Percentiles rank a stretch among this genome's conserved stretches.
Conservation (phyloP, 768 basidiomycete genomes). For the Grammothele lineata region DNA sequence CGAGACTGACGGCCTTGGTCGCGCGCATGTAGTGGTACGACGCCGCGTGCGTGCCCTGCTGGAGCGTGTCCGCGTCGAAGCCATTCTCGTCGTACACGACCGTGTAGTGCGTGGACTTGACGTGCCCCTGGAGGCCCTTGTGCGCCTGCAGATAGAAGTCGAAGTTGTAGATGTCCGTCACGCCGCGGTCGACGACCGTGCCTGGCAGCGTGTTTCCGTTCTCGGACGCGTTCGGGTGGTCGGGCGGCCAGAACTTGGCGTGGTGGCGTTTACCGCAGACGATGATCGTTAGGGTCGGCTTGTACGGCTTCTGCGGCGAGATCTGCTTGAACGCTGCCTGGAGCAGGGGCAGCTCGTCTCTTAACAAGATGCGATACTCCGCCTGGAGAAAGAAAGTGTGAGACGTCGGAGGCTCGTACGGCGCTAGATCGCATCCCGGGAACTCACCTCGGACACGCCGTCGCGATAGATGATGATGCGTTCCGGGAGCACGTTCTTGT, state of each 20-base stretch:
- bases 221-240: conserved; percentile 43
- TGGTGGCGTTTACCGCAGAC: conserved; percentile 78
- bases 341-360: conserved; percentile 60
- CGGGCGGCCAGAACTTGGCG: conserved; percentile 56
- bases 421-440: not conserved
- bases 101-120: conserved; percentile 73
- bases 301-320: conserved; percentile 45
- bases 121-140: conserved; percentile 66
- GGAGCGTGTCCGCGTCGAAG: conserved; percentile 67
- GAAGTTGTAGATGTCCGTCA: conserved; percentile 45
- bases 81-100: conserved; percentile 75
- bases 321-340: conserved; percentile 52
- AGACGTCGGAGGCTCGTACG: too few species aligned
- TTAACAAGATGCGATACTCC: conserved; percentile 62
- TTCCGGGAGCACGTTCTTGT: conserved; percentile 49
- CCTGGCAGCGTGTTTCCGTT: conserved; percentile 80
- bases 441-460: conserved; percentile 72
- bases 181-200: conserved; percentile 75
- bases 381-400: conserved; percentile 47
- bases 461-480: conserved; percentile 74
- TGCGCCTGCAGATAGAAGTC: conserved; percentile 56
- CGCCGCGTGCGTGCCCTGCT: conserved; percentile 63
- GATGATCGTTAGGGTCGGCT: conserved; percentile 63
- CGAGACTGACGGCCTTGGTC: conserved; percentile 77
- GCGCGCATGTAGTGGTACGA: conserved; percentile 80